Percentiles rank a stretch among this genome's conserved stretches.
phyloP scores from a whole-genome alignment of 2,329 filamentous ascomycete species.

The Coniochaeta sp. region DNA sequence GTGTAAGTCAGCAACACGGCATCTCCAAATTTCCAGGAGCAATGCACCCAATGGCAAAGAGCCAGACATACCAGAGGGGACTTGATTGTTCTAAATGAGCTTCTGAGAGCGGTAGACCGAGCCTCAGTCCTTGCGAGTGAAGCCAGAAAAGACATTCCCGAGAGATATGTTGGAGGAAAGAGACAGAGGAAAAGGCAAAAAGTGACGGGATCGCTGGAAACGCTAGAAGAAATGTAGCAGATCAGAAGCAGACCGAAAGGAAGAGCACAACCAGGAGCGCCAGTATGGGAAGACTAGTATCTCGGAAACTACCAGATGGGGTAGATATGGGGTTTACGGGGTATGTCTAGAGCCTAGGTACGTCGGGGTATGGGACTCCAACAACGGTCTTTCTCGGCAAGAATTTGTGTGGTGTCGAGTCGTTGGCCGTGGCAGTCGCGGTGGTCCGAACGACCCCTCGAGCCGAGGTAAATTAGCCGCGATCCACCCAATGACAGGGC shows the following conservation, averaged over 20 bases:
- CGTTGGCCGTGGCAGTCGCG: slow-evolving; percentile 8
- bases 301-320: slow-evolving; percentile 6
- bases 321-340: slow-evolving; percentile 4
- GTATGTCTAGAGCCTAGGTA: slow-evolving; percentile 12
- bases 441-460: slow-evolving; percentile 14
- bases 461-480: slow-evolving; percentile 15
- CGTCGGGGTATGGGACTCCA: slow-evolving; percentile 1
- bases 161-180: slow-evolving; percentile 6
- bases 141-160: slow-evolving; percentile 25
- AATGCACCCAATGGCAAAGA: background rate
- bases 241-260: slow-evolving; percentile 3
- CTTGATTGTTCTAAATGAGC: slow-evolving; percentile 15
- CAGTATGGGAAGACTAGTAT: too few species aligned
- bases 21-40: background rate
- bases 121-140: slow-evolving; percentile 26
- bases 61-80: slow-evolving; percentile 18
- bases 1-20: slow-evolving; percentile 6
- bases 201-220: background rate
- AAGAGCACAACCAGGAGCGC: background rate
- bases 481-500: background rate
- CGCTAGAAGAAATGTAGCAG: too few species aligned
- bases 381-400: background rate
- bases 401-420: background rate
- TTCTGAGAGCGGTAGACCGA: slow-evolving; percentile 25
- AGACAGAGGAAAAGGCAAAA: slow-evolving; percentile 3